These are phyloP conservation scores for Davidsoniella virescens DNA, from an alignment of 2,329 filamentous ascomycete genomes.

Conservation along the genomic window DNA sequence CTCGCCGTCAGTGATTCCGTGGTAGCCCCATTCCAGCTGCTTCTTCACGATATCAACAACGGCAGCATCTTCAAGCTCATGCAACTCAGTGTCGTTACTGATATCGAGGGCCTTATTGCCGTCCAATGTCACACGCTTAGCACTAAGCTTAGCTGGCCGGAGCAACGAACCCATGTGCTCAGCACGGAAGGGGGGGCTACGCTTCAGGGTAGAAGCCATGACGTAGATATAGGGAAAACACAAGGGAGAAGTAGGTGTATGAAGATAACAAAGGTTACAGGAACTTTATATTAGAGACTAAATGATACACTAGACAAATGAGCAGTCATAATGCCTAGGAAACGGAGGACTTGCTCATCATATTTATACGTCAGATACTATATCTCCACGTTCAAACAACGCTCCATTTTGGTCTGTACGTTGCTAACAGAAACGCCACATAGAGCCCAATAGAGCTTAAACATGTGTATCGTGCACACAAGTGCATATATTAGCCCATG, in stretches of 20 bases:
- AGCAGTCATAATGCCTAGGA: no score
- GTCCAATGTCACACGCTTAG: conserved; percentile 13
- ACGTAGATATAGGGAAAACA: not conserved
- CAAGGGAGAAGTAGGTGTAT: not conserved
- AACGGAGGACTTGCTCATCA: no score
- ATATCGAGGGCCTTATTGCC: conserved; percentile 12
- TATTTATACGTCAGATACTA: no score
- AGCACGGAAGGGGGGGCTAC: conserved; percentile 41
- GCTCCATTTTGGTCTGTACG: no score
- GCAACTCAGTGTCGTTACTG: conserved; percentile 27
- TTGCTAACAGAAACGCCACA: no score
- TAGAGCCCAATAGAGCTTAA: no score
- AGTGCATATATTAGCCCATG: no score
- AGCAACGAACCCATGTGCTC: conserved; percentile 62
- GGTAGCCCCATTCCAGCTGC: conserved; percentile 46
- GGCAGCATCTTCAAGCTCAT: conserved; percentile 40
- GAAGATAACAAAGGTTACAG: no score
- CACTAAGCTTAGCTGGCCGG: conserved; percentile 33
- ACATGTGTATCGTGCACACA: no score
- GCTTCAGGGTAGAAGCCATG: conserved; percentile 17
- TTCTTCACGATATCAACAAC: conserved; percentile 48
- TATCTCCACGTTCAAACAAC: no score
- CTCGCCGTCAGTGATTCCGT: conserved; percentile 52
- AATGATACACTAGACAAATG: no score
- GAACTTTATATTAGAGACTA: no score